Conservation (phyloP, 306 rosid genomes). For the Quercus glauca region DNA sequence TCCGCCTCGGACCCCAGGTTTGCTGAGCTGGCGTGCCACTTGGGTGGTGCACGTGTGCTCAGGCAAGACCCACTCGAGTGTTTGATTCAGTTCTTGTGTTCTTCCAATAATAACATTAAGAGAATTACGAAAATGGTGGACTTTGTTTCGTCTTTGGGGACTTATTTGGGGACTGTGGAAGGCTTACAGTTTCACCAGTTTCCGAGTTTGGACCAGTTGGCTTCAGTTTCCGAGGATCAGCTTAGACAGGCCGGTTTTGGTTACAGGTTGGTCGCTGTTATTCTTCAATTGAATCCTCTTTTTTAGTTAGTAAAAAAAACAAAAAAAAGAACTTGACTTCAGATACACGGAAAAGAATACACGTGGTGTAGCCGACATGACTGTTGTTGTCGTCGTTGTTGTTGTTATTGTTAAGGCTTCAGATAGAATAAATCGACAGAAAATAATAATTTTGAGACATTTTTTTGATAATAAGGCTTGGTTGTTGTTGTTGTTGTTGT, state of each 20-base stretch:
- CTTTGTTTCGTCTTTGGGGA: slow-evolving; percentile 73
- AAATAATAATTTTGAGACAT: no score
- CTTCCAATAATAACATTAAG: slow-evolving; percentile 77
- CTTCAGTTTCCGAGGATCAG: slow-evolving; percentile 59
- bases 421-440: no score
- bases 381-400: no score
- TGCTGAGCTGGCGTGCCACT: slow-evolving; percentile 47
- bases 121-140: slow-evolving; percentile 93
- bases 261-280: slow-evolving; percentile 53
- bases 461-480: no score
- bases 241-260: slow-evolving; percentile 89
- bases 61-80: slow-evolving; percentile 94
- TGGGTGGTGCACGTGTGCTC: slow-evolving; percentile 81
- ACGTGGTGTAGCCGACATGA: no score
- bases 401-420: no score
- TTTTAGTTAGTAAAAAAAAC: no score
- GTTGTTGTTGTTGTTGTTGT: no score
- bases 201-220: slow-evolving; percentile 62
- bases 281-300: no score
- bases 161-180: slow-evolving; percentile 51
- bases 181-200: slow-evolving; percentile 67
- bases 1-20: slow-evolving; percentile 67
- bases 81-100: slow-evolving; percentile 84
- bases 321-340: no score
- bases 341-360: no score